Conservation (phyloP, 2,329 filamentous ascomycete species). For the Dothideomycetes sp. region DNA sequence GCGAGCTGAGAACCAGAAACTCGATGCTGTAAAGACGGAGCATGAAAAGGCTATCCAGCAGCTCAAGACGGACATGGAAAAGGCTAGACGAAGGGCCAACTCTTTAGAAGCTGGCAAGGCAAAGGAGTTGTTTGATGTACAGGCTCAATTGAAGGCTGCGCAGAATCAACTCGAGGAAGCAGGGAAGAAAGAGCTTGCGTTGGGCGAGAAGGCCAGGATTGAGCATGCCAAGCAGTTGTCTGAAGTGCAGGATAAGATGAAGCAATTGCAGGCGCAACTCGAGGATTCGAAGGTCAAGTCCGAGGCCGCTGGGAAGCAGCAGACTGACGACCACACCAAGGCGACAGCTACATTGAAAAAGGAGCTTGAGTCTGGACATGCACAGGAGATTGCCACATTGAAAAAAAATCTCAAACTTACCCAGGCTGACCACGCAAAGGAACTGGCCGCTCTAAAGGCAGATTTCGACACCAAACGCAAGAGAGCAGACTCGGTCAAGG, state of each 20-base stretch:
- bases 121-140: neutral
- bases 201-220: neutral
- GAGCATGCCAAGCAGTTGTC: too few species aligned
- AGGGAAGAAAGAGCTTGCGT: neutral
- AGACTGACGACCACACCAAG: slow-evolving; percentile 4
- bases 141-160: neutral
- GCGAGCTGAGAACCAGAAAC: slow-evolving; percentile 1
- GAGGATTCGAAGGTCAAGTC: neutral
- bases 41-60: neutral
- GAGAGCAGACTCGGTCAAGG: slow-evolving; percentile 1
- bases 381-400: neutral
- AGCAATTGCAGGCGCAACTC: neutral
- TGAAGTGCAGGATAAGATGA: neutral
- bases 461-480: slow-evolving; percentile 16
- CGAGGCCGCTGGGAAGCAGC: slow-evolving; percentile 1
- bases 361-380: neutral
- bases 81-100: neutral
- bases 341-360: neutral
- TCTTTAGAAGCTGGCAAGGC: neutral
- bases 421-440: slow-evolving; percentile 11
- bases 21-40: slow-evolving; percentile 2
- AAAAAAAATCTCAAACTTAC: neutral
- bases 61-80: neutral
- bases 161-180: slow-evolving; percentile 1
- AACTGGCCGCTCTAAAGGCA: slow-evolving; percentile 14